Evolutionary conservation across 805 yeast genomes (phyloP), one percentile per base, ranked within the genome.

Genomic region (Ogataea trehalophila): DNA sequence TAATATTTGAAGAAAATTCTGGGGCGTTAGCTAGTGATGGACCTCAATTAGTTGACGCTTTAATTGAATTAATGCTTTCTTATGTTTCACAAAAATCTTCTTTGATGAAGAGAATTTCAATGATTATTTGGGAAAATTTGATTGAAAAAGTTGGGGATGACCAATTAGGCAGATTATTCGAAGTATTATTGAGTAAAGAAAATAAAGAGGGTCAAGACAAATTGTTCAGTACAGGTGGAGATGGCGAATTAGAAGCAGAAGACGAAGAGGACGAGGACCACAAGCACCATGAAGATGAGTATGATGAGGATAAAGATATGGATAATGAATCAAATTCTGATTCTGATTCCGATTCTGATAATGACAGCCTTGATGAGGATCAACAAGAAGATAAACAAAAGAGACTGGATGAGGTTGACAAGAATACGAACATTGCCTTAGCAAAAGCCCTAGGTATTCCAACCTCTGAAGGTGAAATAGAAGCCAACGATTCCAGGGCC

Each of bases 141-240:
- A 63, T 80, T n/a, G 67, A 63, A 17, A 69, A 73, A 33, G 64
- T 83, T 31, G 71, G 70, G 2, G 56, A 53, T 11, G 62, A 65
- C 9, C 80, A 83, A 41, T 55, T 85, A 33, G 66, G 69, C 11
- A 64, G 79, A 22, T 57, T 85, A 42, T 71, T 72, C 44, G 85
- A 83, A 48, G 76, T 84, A 16, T 62, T 85, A 43, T 54, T 68
- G 16, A 74, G 95, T 0, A 81, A 79, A 59, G 97, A 91, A 64
- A 87, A 86, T 62, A 79, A 82, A 51, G 82, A 83, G 55, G 97
- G 97, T 1, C 94, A 87, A 64, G 74, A 76, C 23, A 76, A 77
- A 41, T 67, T 92, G 57, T 91, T 91, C 60, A 87, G 86, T 48
- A 80, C 77, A 14, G 87, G 72, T 11, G 78, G 69, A 20, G 75